Percentiles rank a stretch among this genome's conserved stretches.
phyloP scores from a whole-genome alignment of 306 rosid species.

The Cicer bijugum region DNA sequence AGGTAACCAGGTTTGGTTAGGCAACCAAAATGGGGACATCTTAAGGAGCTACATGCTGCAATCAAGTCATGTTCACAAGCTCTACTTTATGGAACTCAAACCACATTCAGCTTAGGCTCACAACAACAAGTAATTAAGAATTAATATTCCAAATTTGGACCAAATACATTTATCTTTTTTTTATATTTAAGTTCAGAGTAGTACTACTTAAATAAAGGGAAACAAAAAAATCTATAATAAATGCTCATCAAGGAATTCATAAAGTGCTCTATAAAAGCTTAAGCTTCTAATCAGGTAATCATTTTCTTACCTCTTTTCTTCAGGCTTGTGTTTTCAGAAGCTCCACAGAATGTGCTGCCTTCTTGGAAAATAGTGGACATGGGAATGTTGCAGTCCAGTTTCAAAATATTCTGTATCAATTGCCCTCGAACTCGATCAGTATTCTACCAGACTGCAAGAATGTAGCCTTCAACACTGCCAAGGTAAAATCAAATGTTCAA shows the following conservation, averaged over 20 bases:
- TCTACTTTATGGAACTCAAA: conserved; percentile 53
- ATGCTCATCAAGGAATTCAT: background rate
- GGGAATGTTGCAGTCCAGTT: conserved; percentile 35
- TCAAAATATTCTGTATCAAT: conserved; percentile 34
- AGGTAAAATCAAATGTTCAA: conserved; percentile 47
- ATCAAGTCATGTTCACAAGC: conserved; percentile 60
- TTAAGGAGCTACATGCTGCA: conserved; percentile 71
- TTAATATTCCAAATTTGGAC: conserved; percentile 5
- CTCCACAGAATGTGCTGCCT: conserved; percentile 53
- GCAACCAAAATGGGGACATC: conserved; percentile 83
- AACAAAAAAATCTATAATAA: background rate
- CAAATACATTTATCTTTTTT: too few species aligned
- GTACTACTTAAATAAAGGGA: background rate
- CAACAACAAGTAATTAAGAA: conserved; percentile 46
- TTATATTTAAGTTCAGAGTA: too few species aligned
- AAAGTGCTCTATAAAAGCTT: background rate
- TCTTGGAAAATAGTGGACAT: conserved; percentile 51
- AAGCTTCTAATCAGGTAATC: conserved; percentile 13
- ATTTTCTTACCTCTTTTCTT: conserved; percentile 24
- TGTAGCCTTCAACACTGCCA: conserved; percentile 55
- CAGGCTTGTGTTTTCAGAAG: conserved; percentile 60
- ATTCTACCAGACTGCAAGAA: conserved; percentile 59
- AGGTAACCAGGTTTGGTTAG: conserved; percentile 58
- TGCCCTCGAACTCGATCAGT: conserved; percentile 55
- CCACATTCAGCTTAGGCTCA: conserved; percentile 41